These are phyloP conservation scores for Talaromyces marneffei DNA, from an alignment of 2,329 filamentous ascomycete genomes.

Conservation along the genomic window DNA sequence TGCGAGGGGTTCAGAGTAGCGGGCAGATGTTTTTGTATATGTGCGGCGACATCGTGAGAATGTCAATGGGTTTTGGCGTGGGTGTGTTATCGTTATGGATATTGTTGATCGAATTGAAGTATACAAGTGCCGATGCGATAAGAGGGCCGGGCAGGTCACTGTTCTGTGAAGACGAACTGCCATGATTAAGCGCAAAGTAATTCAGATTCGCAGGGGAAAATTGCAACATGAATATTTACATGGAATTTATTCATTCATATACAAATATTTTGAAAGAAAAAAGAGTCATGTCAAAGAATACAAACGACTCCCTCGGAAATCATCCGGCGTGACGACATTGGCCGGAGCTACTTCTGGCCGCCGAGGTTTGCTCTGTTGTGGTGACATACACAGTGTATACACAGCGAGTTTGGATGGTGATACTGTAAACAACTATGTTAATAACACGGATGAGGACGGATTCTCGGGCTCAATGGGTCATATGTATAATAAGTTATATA, in stretches of 20 bases:
- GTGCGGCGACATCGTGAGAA: background rate
- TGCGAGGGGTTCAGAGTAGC: conserved; percentile 1
- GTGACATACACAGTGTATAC: background rate
- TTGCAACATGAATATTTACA: background rate
- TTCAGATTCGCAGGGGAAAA: background rate
- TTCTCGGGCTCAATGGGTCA: background rate
- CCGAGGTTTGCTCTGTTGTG: conserved; percentile 17
- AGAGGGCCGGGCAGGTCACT: background rate
- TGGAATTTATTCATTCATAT: background rate
- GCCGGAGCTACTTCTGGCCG: conserved; percentile 27
- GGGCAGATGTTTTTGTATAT: background rate
- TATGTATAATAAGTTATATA: background rate
- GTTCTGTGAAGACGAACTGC: background rate
- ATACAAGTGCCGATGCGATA: conserved; percentile 3
- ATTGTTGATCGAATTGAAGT: background rate
- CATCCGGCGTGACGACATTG: conserved; percentile 14
- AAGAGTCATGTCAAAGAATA: background rate
- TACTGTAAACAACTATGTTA: background rate
- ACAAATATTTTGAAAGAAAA: background rate
- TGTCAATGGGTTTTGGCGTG: background rate
- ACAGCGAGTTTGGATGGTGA: background rate
- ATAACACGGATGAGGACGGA: background rate
- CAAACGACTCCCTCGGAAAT: background rate
- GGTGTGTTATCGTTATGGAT: background rate
- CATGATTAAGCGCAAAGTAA: background rate